These are phyloP conservation scores for Alloascoidea africana DNA, from an alignment of 805 yeast genomes.

Conservation along the genomic window DNA sequence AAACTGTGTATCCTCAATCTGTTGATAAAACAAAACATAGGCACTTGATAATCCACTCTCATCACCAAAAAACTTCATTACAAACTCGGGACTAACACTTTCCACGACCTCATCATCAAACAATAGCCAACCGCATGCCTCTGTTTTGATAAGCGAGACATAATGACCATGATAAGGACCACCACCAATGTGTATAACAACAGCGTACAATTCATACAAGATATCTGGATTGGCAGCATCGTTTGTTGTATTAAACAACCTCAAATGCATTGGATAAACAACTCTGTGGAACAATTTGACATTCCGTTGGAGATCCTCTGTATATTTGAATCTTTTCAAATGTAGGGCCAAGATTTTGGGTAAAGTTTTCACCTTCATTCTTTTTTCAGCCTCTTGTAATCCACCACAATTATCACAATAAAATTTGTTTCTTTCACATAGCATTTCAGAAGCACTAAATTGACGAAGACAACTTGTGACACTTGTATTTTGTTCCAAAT, in stretches of 20 bases:
- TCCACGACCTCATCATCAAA: slow-evolving; percentile 96
- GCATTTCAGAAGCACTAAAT: slow-evolving; percentile 74
- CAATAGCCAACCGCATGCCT: slow-evolving; percentile 70
- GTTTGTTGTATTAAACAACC: slow-evolving; percentile 53
- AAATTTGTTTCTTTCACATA: slow-evolving; percentile 79
- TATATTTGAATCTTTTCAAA: slow-evolving; percentile 83
- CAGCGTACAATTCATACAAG: slow-evolving; percentile 68
- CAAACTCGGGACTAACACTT: slow-evolving; percentile 68
- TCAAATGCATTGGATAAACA: slow-evolving; percentile 57
- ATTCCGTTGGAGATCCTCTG: slow-evolving; percentile 66
- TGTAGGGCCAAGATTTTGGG: slow-evolving; percentile 77
- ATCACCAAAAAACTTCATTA: slow-evolving; percentile 77
- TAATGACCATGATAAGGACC: slow-evolving; percentile 98
- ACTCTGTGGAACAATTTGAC: slow-evolving; percentile 80
- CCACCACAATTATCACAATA: slow-evolving; percentile 85
- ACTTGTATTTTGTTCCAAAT: slow-evolving; percentile 60
- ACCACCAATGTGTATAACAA: slow-evolving; percentile 91
- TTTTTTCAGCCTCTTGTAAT: slow-evolving; percentile 85
- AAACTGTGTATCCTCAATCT: slow-evolving; percentile 27
- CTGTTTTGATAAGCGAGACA: slow-evolving; percentile 71
- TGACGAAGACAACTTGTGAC: slow-evolving; percentile 66
- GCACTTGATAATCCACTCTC: slow-evolving; percentile 84
- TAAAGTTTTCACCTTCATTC: slow-evolving; percentile 61
- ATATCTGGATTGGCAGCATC: slow-evolving; percentile 34
- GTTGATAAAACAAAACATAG: slow-evolving; percentile 72